A percentile compares a stretch with the other conserved stretches of the same genome.
phyloP scores from a whole-genome alignment of 495 filamentous ascomycete genomes.

The Daldinia childiae region DNA sequence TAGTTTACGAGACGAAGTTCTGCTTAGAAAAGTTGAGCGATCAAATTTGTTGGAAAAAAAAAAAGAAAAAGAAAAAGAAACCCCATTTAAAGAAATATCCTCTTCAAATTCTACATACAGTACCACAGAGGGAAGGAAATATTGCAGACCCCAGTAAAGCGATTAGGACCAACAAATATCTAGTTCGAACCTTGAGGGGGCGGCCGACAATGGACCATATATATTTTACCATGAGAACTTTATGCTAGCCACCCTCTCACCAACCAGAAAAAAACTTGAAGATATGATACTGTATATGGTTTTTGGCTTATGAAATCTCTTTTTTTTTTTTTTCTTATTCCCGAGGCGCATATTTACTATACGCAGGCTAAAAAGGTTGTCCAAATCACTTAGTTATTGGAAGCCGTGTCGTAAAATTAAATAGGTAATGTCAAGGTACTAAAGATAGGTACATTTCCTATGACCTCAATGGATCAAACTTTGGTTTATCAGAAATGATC shows the following conservation, averaged over 20 bases:
- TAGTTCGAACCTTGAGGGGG: background rate
- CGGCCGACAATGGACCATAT: background rate
- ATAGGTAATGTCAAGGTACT: background rate
- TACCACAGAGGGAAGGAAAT: background rate
- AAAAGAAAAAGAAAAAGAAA: background rate
- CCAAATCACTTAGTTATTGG: background rate
- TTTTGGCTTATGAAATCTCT: background rate
- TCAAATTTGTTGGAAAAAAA: background rate
- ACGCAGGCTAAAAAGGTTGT: background rate
- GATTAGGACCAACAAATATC: constrained; percentile 1
- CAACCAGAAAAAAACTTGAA: background rate
- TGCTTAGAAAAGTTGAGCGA: background rate
- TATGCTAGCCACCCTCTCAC: background rate
- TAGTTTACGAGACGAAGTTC: background rate
- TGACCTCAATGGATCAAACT: too few species aligned
- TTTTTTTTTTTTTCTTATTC: background rate
- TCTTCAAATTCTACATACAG: background rate
- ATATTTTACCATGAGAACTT: constrained; percentile 4
- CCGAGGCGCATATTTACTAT: background rate
- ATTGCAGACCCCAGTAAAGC: background rate
- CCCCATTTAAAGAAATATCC: background rate
- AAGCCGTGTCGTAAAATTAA: background rate
- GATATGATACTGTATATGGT: background rate
- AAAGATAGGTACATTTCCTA: background rate
- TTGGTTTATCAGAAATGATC: background rate